phyloP scores from a whole-genome alignment of 108 stramenopile species.

The Ochromonas danica region DNA sequence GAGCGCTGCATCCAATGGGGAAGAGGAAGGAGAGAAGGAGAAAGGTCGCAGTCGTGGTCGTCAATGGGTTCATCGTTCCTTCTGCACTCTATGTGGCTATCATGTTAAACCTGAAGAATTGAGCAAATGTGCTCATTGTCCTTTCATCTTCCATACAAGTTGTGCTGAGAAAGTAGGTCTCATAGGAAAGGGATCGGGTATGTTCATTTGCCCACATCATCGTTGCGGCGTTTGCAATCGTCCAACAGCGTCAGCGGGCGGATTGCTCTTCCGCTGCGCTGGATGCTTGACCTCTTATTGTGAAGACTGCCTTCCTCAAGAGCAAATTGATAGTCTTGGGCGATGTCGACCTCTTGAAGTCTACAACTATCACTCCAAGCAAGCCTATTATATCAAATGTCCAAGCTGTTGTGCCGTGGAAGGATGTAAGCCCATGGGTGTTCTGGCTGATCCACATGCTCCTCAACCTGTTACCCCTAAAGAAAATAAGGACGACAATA shows the following conservation, averaged over 20 bases:
- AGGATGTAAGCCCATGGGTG: neutral
- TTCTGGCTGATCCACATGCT: neutral
- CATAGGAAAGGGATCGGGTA: neutral
- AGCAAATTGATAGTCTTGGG: constrained; percentile 45
- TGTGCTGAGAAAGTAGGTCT: neutral
- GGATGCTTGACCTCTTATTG: constrained; percentile 70
- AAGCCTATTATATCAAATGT: constrained; percentile 38
- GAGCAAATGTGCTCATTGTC: constrained; percentile 6
- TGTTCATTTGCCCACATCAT: constrained; percentile 70
- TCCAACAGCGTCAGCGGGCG: constrained; percentile 62
- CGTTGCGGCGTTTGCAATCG: constrained; percentile 64
- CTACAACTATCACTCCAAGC: neutral
- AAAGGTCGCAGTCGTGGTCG: neutral
- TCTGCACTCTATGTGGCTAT: neutral
- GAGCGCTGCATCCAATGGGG: neutral
- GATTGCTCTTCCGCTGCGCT: constrained; percentile 76
- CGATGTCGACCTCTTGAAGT: neutral
- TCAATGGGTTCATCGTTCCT: neutral
- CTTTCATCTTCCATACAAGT: neutral
- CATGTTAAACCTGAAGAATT: neutral
- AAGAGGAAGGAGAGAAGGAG: neutral
- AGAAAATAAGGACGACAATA: neutral
- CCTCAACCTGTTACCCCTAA: neutral
- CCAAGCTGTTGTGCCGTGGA: neutral
- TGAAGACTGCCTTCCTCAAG: constrained; percentile 73